phyloP scores from a whole-genome alignment of 2,329 filamentous ascomycete genomes.

The Botrytis medusae region DNA sequence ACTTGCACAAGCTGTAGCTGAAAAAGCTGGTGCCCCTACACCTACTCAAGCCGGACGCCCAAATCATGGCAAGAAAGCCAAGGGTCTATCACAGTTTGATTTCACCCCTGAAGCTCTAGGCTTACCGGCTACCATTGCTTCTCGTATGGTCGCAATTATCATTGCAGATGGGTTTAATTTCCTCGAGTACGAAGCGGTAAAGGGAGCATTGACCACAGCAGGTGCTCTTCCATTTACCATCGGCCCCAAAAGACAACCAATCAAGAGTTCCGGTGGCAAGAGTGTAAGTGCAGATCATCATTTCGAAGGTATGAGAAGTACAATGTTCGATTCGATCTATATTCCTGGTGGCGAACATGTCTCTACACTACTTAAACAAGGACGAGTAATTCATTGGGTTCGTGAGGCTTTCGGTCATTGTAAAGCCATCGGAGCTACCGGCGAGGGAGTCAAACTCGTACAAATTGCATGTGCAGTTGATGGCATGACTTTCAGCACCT shows the following conservation, averaged over 20 bases:
- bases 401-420: constrained; percentile 80
- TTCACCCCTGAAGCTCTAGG: constrained; percentile 53
- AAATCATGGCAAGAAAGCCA: constrained; percentile 69
- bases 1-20: constrained; percentile 67
- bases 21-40: constrained; percentile 64
- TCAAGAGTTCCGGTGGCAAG: constrained; percentile 46
- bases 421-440: constrained; percentile 75
- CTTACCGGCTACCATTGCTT: constrained; percentile 62
- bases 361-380: constrained; percentile 63
- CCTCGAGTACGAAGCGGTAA: constrained; percentile 63
- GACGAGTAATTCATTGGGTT: constrained; percentile 73
- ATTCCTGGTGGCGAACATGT: constrained; percentile 70
- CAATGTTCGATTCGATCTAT: constrained; percentile 78
- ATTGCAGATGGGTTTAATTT: constrained; percentile 76
- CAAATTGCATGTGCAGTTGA: constrained; percentile 47
- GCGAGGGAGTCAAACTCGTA: constrained; percentile 68
- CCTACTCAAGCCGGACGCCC: constrained; percentile 52
- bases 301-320: constrained; percentile 75
- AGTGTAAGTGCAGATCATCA: constrained; percentile 72
- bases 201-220: constrained; percentile 59
- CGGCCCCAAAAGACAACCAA: constrained; percentile 62
- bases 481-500: constrained; percentile 45
- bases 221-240: constrained; percentile 73
- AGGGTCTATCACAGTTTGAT: constrained; percentile 67
- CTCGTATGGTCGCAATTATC: constrained; percentile 71